Percentiles rank a stretch among this genome's conserved stretches.
These are phyloP conservation scores for Fusarium neocosmosporiellum DNA, from an alignment of 2,329 filamentous ascomycete genomes.

Conservation along the genomic window DNA sequence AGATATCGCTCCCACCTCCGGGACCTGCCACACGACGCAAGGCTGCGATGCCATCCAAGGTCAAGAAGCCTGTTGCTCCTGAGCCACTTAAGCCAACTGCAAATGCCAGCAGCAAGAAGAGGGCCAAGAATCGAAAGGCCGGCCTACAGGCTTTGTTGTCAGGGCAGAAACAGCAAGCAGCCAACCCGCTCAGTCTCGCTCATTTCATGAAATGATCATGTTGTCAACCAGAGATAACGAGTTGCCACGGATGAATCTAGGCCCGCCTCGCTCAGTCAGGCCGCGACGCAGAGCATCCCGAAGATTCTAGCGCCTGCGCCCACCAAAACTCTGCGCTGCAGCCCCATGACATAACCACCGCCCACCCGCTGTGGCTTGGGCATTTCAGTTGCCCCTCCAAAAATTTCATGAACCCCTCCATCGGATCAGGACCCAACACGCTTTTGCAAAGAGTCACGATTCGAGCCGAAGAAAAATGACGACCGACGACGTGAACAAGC, in stretches of 20 bases:
- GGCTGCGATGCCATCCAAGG: constrained; percentile 19
- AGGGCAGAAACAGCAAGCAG: constrained; percentile 59
- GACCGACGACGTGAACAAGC: constrained; percentile 52
- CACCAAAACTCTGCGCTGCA: constrained; percentile 35
- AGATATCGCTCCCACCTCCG: constrained; percentile 54
- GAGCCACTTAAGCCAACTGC: constrained; percentile 52
- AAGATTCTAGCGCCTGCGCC: constrained; percentile 40
- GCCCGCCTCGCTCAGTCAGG: constrained; percentile 23
- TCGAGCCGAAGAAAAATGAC: constrained; percentile 52
- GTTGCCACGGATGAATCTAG: constrained; percentile 22
- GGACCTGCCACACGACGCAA: constrained; percentile 41
- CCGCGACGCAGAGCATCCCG: constrained; percentile 19
- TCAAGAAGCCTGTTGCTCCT: constrained; percentile 32
- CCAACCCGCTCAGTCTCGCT: constrained; percentile 61
- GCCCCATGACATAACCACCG: constrained; percentile 45
- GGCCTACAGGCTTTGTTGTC: constrained; percentile 74
- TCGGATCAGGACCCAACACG: constrained; percentile 29
- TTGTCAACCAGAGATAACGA: background rate
- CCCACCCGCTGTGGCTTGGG: background rate
- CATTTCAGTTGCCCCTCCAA: constrained; percentile 47
- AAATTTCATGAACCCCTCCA: constrained; percentile 47
- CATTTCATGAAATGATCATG: constrained; percentile 60
- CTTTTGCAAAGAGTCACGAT: constrained; percentile 26
- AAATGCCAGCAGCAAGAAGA: constrained; percentile 72
- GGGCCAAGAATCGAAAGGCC: constrained; percentile 72